A percentile compares a stretch with the other conserved stretches of the same genome.
Evolutionary conservation across 768 basidiomycete genomes (phyloP).

Genomic region (Pleurotus tuber-regium): DNA sequence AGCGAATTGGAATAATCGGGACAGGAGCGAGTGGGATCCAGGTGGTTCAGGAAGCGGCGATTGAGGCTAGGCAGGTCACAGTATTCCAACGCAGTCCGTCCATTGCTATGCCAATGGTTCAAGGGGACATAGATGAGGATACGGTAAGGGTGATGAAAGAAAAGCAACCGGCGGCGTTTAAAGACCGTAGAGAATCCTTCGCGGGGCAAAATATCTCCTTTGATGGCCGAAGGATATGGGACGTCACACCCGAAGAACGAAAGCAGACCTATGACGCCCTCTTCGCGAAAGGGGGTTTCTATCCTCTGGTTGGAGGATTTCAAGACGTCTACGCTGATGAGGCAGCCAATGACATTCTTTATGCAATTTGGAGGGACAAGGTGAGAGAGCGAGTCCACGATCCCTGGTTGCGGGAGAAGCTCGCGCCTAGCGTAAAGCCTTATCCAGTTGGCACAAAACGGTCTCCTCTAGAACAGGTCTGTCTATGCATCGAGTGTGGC

Average conservation of each 20-base stretch:
- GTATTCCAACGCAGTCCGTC: conserved; percentile 38
- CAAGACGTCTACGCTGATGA: conserved; percentile 17
- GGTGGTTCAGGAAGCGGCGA: conserved; percentile 21
- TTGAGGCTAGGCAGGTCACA: conserved; percentile 19
- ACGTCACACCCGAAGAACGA: conserved; percentile 13
- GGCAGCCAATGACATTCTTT: conserved; percentile 18
- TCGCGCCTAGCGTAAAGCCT: conserved; percentile 19
- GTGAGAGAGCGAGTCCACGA: conserved; percentile 18
- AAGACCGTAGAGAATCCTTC: conserved; percentile 19
- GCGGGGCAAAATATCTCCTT: conserved; percentile 16
- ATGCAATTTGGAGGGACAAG: conserved; percentile 24
- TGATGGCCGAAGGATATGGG: conserved; percentile 12
- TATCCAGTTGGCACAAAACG: conserved; percentile 25
- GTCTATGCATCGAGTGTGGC: no score
- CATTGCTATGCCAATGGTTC: conserved; percentile 46
- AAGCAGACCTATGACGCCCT: conserved; percentile 16
- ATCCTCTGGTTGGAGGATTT: conserved; percentile 17
- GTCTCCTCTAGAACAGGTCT: conserved; percentile 17
- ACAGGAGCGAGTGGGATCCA: conserved; percentile 27
- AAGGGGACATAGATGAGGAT: conserved; percentile 57
- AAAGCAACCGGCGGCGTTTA: conserved; percentile 17
- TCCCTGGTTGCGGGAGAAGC: conserved; percentile 20
- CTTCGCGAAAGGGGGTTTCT: conserved; percentile 21
- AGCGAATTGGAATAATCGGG: conserved; percentile 25
- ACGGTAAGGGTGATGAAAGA: conserved; percentile 17